Percentiles rank a stretch among this genome's conserved stretches.
Conservation (phyloP, 352 stramenopile genomes). For the Phytophthora tentaculata region DNA sequence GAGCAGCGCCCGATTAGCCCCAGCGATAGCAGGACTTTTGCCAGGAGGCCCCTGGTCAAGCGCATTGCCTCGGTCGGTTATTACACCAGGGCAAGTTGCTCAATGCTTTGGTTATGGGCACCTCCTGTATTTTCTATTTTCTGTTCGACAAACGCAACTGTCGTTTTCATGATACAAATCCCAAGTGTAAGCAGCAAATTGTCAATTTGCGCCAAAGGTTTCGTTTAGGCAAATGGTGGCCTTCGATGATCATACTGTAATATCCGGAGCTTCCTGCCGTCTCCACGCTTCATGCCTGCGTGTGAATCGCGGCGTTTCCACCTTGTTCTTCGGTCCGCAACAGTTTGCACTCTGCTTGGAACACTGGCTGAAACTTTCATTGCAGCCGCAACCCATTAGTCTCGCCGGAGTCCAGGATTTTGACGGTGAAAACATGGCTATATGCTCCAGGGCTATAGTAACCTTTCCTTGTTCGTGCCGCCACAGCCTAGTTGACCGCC, state of each 20-base stretch:
- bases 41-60: constrained; percentile 12
- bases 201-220: not conserved
- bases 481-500: not conserved
- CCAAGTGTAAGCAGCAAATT: constrained; percentile 6
- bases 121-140: constrained; percentile 19
- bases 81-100: constrained; percentile 11
- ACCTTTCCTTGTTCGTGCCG: not conserved
- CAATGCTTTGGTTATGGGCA: constrained; percentile 1
- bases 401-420: too few species aligned
- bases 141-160: constrained; percentile 33
- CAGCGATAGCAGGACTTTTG: constrained; percentile 22
- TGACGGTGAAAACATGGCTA: not conserved
- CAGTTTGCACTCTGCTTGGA: constrained; percentile 5
- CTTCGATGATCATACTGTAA: not conserved
- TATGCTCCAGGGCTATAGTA: not conserved
- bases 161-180: constrained; percentile 13
- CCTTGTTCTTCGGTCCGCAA: not conserved
- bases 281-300: constrained; percentile 5
- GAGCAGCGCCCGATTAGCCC: constrained; percentile 13
- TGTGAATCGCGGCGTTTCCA: not conserved
- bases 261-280: constrained; percentile 15
- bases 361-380: constrained; percentile 1
- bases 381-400: constrained; percentile 6
- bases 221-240: not conserved
- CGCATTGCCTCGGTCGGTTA: constrained; percentile 18